Percentiles rank a stretch among this genome's conserved stretches.
Conservation (phyloP, 1,284 basidiomycete species). For the Takashimella koratensis region DNA sequence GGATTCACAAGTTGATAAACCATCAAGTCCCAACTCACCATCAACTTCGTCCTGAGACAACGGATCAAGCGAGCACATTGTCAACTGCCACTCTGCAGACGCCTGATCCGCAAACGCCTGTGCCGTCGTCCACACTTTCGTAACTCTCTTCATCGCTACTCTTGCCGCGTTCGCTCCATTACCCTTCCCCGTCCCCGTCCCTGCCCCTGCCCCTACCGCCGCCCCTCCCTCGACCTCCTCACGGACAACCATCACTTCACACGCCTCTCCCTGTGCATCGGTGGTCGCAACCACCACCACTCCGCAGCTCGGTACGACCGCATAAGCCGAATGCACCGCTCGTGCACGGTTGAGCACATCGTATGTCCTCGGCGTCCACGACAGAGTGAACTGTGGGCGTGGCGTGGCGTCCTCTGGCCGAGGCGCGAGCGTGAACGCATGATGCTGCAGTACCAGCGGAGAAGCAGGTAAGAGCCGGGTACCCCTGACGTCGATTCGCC, state of each 20-base stretch:
- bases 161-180: not conserved
- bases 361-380: constrained; percentile 36
- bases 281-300: constrained; percentile 21
- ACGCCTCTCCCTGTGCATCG: constrained; percentile 34
- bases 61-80: constrained; percentile 18
- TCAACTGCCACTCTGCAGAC: constrained; percentile 27
- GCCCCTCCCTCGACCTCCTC: not conserved
- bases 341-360: constrained; percentile 39
- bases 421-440: constrained; percentile 34
- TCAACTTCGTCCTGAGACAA: constrained; percentile 28
- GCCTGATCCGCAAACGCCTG: constrained; percentile 53
- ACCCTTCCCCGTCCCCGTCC: not conserved
- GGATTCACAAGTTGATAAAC: too few species aligned
- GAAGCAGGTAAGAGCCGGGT: constrained; percentile 10
- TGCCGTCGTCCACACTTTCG: constrained; percentile 9
- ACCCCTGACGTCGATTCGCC: constrained; percentile 21
- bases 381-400: constrained; percentile 29
- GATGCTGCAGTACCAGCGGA: constrained; percentile 18
- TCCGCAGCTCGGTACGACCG: constrained; percentile 4
- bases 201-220: not conserved
- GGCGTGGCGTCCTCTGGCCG: constrained; percentile 5
- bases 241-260: constrained; percentile 12
- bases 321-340: constrained; percentile 29
- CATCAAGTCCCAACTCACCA: too few species aligned
- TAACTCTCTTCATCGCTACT: constrained; percentile 5